Conservation (phyloP, 306 rosid genomes). For the Acacia melanoxylon region DNA sequence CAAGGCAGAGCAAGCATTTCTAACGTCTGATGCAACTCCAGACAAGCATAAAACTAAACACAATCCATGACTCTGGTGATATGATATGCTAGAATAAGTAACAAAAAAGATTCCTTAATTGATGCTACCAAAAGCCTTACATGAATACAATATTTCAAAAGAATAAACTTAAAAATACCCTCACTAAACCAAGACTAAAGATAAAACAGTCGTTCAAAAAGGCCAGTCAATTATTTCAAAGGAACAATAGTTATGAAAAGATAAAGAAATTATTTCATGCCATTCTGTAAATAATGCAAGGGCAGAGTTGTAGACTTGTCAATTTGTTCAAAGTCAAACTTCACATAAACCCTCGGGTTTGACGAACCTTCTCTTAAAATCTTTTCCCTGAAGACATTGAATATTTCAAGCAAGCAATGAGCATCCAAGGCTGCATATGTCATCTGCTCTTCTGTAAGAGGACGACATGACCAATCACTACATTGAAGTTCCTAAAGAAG, state of each 20-base stretch:
- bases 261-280: background rate
- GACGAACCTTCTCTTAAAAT: slow-evolving; percentile 69
- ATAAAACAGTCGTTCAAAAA: background rate
- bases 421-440: slow-evolving; percentile 91
- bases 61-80: background rate
- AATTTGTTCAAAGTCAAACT: slow-evolving; percentile 15
- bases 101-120: background rate
- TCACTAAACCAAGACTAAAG: background rate
- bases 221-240: background rate
- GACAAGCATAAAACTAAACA: background rate
- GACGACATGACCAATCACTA: slow-evolving; percentile 97
- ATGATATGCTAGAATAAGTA: background rate
- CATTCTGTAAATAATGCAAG: slow-evolving; percentile 14
- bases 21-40: background rate
- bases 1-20: slow-evolving; percentile 16
- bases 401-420: slow-evolving; percentile 89
- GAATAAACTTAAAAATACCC: background rate
- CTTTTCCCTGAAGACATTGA: slow-evolving; percentile 60
- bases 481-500: slow-evolving; percentile 93
- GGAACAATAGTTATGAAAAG: background rate
- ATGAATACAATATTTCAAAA: background rate
- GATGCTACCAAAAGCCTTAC: background rate
- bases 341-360: slow-evolving; percentile 21
- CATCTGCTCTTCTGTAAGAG: slow-evolving; percentile 91
- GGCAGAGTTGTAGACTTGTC: slow-evolving; percentile 2